phyloP scores from a whole-genome alignment of 2,329 filamentous ascomycete genomes.

The Cladosporium halotolerans region DNA sequence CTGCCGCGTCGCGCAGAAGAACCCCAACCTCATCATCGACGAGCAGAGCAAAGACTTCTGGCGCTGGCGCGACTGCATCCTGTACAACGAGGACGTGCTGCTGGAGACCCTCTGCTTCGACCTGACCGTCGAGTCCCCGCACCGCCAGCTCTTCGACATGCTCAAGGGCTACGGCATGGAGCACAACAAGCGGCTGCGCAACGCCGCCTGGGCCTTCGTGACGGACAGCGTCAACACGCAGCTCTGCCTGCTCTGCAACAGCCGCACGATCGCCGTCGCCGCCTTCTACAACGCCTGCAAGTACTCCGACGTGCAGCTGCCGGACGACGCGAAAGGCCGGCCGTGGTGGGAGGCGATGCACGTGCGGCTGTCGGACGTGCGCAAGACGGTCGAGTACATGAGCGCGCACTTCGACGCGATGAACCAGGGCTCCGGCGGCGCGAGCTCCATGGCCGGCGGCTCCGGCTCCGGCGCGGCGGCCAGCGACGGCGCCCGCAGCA shows the following conservation, averaged over 20 bases:
- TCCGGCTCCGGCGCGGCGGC: slow-evolving; percentile 19
- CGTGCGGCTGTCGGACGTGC: slow-evolving; percentile 64
- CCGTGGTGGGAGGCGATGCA: slow-evolving; percentile 83
- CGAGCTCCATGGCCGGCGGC: background rate
- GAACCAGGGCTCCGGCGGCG: slow-evolving; percentile 26
- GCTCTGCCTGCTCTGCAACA: slow-evolving; percentile 72
- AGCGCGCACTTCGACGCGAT: slow-evolving; percentile 47
- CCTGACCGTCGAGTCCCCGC: slow-evolving; percentile 81
- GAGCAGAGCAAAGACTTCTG: slow-evolving; percentile 98
- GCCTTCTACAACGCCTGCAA: slow-evolving; percentile 82
- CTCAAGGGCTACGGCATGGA: slow-evolving; percentile 66
- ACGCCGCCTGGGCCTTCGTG: slow-evolving; percentile 87
- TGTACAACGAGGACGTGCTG: slow-evolving; percentile 87
- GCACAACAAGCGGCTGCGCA: slow-evolving; percentile 74
- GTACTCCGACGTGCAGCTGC: slow-evolving; percentile 65
- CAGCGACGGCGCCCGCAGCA: slow-evolving; percentile 34
- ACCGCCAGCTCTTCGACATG: slow-evolving; percentile 75
- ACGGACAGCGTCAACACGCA: slow-evolving; percentile 84
- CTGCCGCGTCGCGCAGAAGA: slow-evolving; percentile 91
- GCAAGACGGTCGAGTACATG: slow-evolving; percentile 69
- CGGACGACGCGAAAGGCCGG: slow-evolving; percentile 64
- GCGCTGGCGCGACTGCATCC: slow-evolving; percentile 91
- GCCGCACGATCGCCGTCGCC: slow-evolving; percentile 74
- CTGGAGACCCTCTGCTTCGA: slow-evolving; percentile 92
- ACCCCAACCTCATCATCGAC: slow-evolving; percentile 80